phyloP scores from a whole-genome alignment of 1,139 yeast species.

The Suhomyces anneliseae region DNA sequence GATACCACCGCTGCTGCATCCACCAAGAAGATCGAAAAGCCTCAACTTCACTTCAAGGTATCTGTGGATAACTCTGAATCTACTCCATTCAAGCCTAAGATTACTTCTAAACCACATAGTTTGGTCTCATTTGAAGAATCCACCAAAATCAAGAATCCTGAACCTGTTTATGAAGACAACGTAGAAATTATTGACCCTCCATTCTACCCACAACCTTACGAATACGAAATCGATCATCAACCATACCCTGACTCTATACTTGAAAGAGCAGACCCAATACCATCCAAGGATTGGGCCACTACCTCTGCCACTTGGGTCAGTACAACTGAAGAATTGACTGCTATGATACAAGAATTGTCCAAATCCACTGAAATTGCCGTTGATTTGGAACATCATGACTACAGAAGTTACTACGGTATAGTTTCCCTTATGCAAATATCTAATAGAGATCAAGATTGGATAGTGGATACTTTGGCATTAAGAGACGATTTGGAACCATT shows the following conservation, averaged over 20 bases:
- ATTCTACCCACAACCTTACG: slow-evolving; percentile 82
- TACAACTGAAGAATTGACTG: slow-evolving; percentile 47
- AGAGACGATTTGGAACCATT: slow-evolving; percentile 69
- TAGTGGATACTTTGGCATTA: slow-evolving; percentile 75
- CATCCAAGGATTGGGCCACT: slow-evolving; percentile 63
- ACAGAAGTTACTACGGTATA: slow-evolving; percentile 83
- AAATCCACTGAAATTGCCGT: slow-evolving; percentile 72
- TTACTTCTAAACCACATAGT: slow-evolving; percentile 71
- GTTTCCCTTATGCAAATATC: slow-evolving; percentile 95
- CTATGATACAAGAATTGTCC: slow-evolving; percentile 56
- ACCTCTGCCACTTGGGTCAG: slow-evolving; percentile 75
- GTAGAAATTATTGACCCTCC: slow-evolving; percentile 47
- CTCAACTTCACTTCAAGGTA: slow-evolving; percentile 62
- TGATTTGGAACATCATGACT: slow-evolving; percentile 97
- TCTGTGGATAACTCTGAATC: slow-evolving; percentile 68
- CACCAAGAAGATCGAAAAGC: slow-evolving; percentile 57
- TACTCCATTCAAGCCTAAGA: slow-evolving; percentile 74
- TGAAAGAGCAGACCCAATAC: slow-evolving; percentile 48
- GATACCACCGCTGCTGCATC: slow-evolving; percentile 18
- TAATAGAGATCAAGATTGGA: slow-evolving; percentile 75
- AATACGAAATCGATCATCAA: slow-evolving; percentile 66
- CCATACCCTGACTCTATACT: slow-evolving; percentile 67
- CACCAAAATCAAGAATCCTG: slow-evolving; percentile 33
- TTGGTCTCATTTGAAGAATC: slow-evolving; percentile 55
- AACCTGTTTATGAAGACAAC: slow-evolving; percentile 31